A percentile compares a stretch with the other conserved stretches of the same genome.
Conservation (phyloP, 495 filamentous ascomycete genomes). For the Aspergillus egyptiacus region DNA sequence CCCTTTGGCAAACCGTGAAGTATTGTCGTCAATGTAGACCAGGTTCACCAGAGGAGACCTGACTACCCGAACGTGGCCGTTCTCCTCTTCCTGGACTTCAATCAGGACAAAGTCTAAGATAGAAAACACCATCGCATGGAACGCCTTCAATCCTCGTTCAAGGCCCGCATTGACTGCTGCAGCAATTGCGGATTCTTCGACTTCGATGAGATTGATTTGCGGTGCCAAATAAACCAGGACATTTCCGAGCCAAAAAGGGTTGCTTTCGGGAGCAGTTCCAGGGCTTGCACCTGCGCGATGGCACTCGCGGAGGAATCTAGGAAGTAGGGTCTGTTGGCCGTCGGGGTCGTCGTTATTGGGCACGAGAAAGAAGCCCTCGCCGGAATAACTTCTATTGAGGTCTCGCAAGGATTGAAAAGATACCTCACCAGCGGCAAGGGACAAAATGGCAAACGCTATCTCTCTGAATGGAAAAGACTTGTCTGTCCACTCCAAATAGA, state of each 20-base stretch:
- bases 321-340: slow-evolving; percentile 8
- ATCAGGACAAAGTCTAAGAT: slow-evolving; percentile 17
- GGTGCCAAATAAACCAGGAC: slow-evolving; percentile 16
- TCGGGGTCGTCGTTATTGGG: background rate
- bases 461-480: slow-evolving; percentile 14
- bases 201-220: slow-evolving; percentile 14
- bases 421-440: slow-evolving; percentile 18
- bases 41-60: slow-evolving; percentile 13
- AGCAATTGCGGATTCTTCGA: slow-evolving; percentile 17
- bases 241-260: slow-evolving; percentile 14
- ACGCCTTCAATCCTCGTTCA: slow-evolving; percentile 5
- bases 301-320: slow-evolving; percentile 12
- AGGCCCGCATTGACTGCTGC: slow-evolving; percentile 14
- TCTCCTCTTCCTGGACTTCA: background rate
- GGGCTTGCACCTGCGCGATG: slow-evolving; percentile 12
- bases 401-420: background rate
- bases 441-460: slow-evolving; percentile 17
- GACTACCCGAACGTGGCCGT: slow-evolving; percentile 2
- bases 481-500: slow-evolving; percentile 8
- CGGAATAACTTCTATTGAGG: slow-evolving; percentile 8
- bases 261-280: slow-evolving; percentile 17
- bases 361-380: slow-evolving; percentile 15
- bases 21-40: slow-evolving; percentile 12
- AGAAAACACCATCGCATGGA: slow-evolving; percentile 18
- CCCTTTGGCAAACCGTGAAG: slow-evolving; percentile 6